Evolutionary conservation across 2,329 filamentous ascomycete genomes (phyloP).

Genomic region (Sporothrix mexicana): DNA sequence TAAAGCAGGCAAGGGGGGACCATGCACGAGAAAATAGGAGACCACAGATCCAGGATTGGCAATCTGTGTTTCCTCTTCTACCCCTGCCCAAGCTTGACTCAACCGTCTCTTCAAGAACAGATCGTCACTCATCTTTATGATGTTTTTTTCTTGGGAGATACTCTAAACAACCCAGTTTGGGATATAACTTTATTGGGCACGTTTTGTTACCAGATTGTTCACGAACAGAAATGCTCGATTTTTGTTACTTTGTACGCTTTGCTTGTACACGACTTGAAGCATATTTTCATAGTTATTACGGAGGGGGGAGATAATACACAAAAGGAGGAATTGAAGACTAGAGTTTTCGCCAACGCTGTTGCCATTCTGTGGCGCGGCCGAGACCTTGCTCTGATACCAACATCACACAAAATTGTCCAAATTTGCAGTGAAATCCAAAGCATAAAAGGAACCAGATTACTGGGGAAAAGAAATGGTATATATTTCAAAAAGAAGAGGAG

Average conservation of each 20-base stretch:
- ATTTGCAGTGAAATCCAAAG: neutral
- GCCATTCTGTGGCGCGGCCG: neutral
- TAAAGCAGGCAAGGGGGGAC: neutral
- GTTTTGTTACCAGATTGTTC: conserved; percentile 1
- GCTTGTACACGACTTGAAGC: neutral
- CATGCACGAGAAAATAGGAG: neutral
- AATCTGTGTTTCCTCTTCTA: neutral
- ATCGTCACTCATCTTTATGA: neutral
- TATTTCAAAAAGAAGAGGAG: neutral
- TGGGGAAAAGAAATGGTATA: neutral
- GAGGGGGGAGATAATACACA: neutral
- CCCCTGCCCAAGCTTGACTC: neutral
- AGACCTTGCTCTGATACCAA: neutral
- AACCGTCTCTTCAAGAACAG: neutral
- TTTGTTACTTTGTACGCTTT: neutral
- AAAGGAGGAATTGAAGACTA: too few relatives aligned
- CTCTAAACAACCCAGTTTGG: too few relatives aligned
- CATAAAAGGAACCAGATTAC: neutral
- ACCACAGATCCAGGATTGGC: neutral
- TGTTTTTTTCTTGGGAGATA: too few relatives aligned
- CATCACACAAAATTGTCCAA: neutral
- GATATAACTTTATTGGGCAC: too few relatives aligned
- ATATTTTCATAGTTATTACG: conserved; percentile 2
- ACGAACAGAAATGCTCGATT: neutral
- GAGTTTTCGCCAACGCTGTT: neutral